Percentiles rank a stretch among this genome's conserved stretches.
These are phyloP conservation scores for Speleostelium caveatum DNA, from an alignment of 78 protist genomes.

Conservation along the genomic window DNA sequence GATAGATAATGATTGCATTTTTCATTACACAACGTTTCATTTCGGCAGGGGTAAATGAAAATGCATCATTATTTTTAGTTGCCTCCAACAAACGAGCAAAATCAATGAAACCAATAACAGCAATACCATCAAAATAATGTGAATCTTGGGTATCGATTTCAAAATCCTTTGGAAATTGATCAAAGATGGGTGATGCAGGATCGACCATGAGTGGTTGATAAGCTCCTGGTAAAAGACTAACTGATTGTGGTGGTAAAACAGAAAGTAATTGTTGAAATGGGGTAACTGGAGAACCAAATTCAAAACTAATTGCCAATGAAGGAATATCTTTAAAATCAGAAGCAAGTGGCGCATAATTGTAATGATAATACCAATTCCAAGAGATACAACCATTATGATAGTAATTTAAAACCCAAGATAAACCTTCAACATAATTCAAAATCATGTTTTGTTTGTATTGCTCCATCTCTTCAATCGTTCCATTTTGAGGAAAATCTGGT, in stretches of 20 bases:
- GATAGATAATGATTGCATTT: slow-evolving; percentile 54
- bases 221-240: slow-evolving; percentile 65
- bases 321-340: slow-evolving; percentile 48
- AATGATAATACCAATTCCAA: slow-evolving; percentile 97
- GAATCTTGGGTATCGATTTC: slow-evolving; percentile 87
- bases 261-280: slow-evolving; percentile 94
- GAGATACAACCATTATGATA: slow-evolving; percentile 93
- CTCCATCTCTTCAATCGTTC: not conserved
- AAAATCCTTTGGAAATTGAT: slow-evolving; percentile 88
- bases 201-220: slow-evolving; percentile 66
- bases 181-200: slow-evolving; percentile 75
- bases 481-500: slow-evolving; percentile 24
- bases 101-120: slow-evolving; percentile 87
- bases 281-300: slow-evolving; percentile 85
- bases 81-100: slow-evolving; percentile 72
- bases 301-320: slow-evolving; percentile 31
- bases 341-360: slow-evolving; percentile 95
- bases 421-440: slow-evolving; percentile 65
- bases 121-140: slow-evolving; percentile 91
- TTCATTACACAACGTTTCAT: slow-evolving; percentile 8
- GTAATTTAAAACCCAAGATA: slow-evolving; percentile 94
- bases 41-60: slow-evolving; percentile 26
- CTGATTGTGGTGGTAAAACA: slow-evolving; percentile 92
- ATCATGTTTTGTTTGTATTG: not conserved
- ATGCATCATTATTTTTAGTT: not conserved